phyloP scores from a whole-genome alignment of 768 basidiomycete species.

The Trametes maxima region DNA sequence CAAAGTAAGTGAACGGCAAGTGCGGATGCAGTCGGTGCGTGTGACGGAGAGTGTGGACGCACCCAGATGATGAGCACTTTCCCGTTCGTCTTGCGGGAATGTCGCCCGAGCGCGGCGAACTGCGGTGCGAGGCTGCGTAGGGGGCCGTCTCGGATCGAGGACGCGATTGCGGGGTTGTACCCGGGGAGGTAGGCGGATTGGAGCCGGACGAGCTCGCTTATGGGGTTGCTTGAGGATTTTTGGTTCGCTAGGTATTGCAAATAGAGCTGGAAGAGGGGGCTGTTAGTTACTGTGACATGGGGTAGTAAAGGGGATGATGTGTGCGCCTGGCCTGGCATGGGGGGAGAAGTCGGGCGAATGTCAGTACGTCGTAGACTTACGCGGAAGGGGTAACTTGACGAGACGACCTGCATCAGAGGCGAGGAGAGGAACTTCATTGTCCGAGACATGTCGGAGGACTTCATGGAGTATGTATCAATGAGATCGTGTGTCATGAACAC shows the following conservation, averaged over 20 bases:
- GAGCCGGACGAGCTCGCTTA: constrained; percentile 65
- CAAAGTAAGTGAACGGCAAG: not conserved
- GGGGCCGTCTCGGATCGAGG: constrained; percentile 72
- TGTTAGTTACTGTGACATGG: not conserved
- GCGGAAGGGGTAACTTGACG: constrained; percentile 62
- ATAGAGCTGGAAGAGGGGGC: constrained; percentile 31
- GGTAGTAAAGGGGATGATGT: not conserved
- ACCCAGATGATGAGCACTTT: constrained; percentile 69
- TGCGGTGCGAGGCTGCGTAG: constrained; percentile 60
- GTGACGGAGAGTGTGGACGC: constrained; percentile 26
- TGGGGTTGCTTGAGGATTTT: constrained; percentile 29
- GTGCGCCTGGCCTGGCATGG: not conserved
- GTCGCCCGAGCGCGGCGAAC: constrained; percentile 48
- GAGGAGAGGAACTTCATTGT: constrained; percentile 81
- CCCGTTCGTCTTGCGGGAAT: constrained; percentile 43
- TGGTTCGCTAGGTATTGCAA: constrained; percentile 36
- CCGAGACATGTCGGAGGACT: constrained; percentile 69
- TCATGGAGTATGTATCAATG: not conserved
- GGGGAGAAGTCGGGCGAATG: not conserved
- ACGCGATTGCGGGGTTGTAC: constrained; percentile 77
- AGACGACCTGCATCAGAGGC: constrained; percentile 67
- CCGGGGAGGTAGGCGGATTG: constrained; percentile 78
- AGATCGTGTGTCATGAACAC: not conserved
- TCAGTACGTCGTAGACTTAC: constrained; percentile 39
- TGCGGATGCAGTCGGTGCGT: too few species aligned